phyloP scores from a whole-genome alignment of 345 rosid species.

The Eucalyptus sp. region DNA sequence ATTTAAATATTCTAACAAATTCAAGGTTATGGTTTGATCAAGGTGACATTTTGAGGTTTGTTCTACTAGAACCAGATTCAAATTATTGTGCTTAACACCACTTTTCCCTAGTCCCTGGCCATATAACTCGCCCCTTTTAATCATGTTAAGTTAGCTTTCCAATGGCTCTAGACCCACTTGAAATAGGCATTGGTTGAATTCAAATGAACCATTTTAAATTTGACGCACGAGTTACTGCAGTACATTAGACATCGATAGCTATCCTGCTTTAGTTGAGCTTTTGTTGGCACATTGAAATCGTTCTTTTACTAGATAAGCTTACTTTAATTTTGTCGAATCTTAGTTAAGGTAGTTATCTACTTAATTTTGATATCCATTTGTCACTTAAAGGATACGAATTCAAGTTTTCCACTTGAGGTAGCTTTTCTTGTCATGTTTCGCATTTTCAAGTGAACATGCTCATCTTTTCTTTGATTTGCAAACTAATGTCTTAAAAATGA shows the following conservation, averaged over 20 bases:
- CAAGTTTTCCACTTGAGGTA: not conserved
- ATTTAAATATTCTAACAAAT: not conserved
- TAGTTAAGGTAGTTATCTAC: not conserved
- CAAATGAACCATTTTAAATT: not conserved
- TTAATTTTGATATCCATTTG: not conserved
- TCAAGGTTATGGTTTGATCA: not conserved
- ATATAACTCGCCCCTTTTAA: not conserved
- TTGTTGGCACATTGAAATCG: not conserved
- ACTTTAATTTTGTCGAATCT: not conserved
- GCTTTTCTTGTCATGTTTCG: not conserved
- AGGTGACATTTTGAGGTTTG: not conserved
- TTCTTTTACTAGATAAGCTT: not conserved
- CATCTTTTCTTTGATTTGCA: not conserved
- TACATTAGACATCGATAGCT: not conserved
- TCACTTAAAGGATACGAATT: not conserved
- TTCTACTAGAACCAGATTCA: not conserved
- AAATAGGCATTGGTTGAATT: not conserved
- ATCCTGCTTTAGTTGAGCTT: not conserved
- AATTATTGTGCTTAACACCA: not conserved
- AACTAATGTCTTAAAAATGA: not conserved
- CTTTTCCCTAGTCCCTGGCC: not conserved
- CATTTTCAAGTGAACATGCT: not conserved
- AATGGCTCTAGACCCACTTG: not conserved
- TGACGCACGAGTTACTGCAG: rapidly evolving
- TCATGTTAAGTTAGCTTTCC: not conserved